A percentile compares a stretch with the other conserved stretches of the same genome.
These are phyloP conservation scores for Geotrichum restrictum DNA, from an alignment of 1,139 yeast genomes.

Conservation along the genomic window DNA sequence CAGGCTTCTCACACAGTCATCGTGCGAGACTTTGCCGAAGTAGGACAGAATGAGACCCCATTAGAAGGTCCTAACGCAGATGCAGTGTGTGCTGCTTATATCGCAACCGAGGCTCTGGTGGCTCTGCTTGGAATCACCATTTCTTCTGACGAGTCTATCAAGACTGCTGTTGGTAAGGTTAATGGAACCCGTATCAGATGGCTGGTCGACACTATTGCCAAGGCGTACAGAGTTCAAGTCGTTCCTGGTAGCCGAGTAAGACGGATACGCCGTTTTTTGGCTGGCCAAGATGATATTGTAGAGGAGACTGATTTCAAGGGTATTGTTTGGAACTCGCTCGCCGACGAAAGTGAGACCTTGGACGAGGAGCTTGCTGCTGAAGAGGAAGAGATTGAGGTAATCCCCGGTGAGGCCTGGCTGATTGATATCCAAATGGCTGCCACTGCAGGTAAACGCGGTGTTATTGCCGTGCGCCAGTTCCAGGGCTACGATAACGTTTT, in stretches of 20 bases:
- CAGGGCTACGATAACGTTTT: conserved; percentile 32
- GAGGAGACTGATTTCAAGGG: conserved; percentile 92
- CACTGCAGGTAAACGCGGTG: conserved; percentile 39
- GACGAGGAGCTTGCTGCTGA: conserved; percentile 27
- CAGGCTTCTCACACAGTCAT: conserved; percentile 82
- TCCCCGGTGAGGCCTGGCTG: conserved; percentile 81
- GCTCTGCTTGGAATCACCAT: conserved; percentile 69
- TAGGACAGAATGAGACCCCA: conserved; percentile 62
- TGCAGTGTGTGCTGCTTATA: conserved; percentile 80
- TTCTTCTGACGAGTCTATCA: conserved; percentile 58
- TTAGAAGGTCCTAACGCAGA: conserved; percentile 82
- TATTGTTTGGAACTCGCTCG: conserved; percentile 83
- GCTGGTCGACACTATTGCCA: conserved; percentile 78
- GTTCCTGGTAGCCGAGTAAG: conserved; percentile 92
- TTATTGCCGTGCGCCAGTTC: conserved; percentile 31
- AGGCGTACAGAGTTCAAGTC: conserved; percentile 72
- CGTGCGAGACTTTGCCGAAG: conserved; percentile 51
- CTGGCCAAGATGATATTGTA: conserved; percentile 90
- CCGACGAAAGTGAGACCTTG: conserved; percentile 63
- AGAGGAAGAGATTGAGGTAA: conserved; percentile 23
- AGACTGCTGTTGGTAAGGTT: conserved; percentile 48
- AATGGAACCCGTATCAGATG: conserved; percentile 67
- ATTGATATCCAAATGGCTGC: conserved; percentile 82
- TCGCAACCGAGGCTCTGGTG: conserved; percentile 79
- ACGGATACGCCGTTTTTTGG: conserved; percentile 84